Base-by-base conservation (phyloP, 2,329 filamentous ascomycete species). In the Fusarium solani-melongenae region DNA sequence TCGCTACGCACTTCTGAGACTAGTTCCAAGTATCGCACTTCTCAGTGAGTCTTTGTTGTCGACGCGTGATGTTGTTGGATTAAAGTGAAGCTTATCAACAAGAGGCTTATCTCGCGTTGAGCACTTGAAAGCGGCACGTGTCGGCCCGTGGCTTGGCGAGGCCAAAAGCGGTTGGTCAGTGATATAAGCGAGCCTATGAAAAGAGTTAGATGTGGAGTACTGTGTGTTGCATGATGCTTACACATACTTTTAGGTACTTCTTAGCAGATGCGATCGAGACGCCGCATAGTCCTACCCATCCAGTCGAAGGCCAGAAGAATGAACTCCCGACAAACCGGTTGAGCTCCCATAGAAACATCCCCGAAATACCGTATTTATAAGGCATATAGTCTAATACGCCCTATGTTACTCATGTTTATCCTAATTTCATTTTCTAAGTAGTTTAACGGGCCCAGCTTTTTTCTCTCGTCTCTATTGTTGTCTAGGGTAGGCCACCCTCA, bases 211-310 rank as follows among this genome's bases (percentile, higher is more conserved):
- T 46, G 8, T 15, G 7, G 12, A 24, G 7, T 24, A 46, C n/a
- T 41, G 20, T 14, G 1, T 12, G 1, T 2, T 7, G 1, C 11
- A 20, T 12, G 10, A 0, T 22, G 11, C 1, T 14, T 15, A 24
- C 7, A 15, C 20, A 1, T 15, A 5, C 7, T 7, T 6, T 15
- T 5, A 46, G 2, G 41, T 46, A 46, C 41, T 17, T 17, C 22
- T 46, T 24, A 46, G 4, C 20, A 22, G 12, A 4, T 8, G 4
- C 2, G n/a, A n/a, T n/a, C n/a, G n/a, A n/a, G n/a, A n/a, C n/a
- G n/a, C n/a, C n/a, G n/a, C n/a, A n/a, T n/a, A n/a, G n/a, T n/a
- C n/a, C n/a, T n/a, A n/a, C n/a, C n/a, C n/a, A n/a, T n/a, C n/a
- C 12, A 15, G 6, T 7, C 2, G 6, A 22, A 24, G 11, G 11